Base-by-base conservation (phyloP, 352 stramenopile genomes). In the Phytophthora uliginosa region DNA sequence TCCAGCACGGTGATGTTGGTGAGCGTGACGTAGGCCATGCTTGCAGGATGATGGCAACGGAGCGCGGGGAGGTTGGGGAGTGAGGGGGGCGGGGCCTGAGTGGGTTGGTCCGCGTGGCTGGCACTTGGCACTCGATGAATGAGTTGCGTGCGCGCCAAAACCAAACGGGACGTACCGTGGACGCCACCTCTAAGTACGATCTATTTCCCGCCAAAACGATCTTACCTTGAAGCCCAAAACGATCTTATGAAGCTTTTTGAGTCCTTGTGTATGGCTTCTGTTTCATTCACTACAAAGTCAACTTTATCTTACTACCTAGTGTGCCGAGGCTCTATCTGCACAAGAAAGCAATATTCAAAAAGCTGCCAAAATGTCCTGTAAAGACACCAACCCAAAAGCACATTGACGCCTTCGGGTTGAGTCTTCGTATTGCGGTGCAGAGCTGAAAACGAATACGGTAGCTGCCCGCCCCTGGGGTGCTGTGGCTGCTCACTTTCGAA, bases 1-100 rank as follows among this genome's bases (percentile, higher is more conserved):
- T 99, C 97, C 50, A 99, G 87, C 63, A 99, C 97, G n/a, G 94
- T 95, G 71, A 98, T 97, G 82, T 98, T 97, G 42, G 91, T 95
- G 40, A 98, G 82, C 68, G 90, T 96, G 56, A 96, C 88, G 84
- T 95, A 96, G 34, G 90, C 90, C 90, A 96, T 96, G 15, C 10
- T 48, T 50, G 36, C 42, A 20, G 38, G 18, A 52, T 18, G 8
- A 4, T 13, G 36, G 10, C 34, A 40, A 40, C 34, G 34, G 34
- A 40, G 28, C 28, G 54, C 31, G 38, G 51, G 62, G 53, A 71
- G 61, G 48, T 65, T 64, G 59, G 31, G 48, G 60, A 65, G 67
- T 63, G 56, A 52, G 38, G 17, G 50, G 34, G 47, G 48, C 24
- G 52, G 47, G 36, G 22, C 2, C 12, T 38, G 31, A n/a, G 33